Evolutionary conservation across 2,329 filamentous ascomycete genomes (phyloP).

Genomic region (Curvularia eragrostidis): DNA sequence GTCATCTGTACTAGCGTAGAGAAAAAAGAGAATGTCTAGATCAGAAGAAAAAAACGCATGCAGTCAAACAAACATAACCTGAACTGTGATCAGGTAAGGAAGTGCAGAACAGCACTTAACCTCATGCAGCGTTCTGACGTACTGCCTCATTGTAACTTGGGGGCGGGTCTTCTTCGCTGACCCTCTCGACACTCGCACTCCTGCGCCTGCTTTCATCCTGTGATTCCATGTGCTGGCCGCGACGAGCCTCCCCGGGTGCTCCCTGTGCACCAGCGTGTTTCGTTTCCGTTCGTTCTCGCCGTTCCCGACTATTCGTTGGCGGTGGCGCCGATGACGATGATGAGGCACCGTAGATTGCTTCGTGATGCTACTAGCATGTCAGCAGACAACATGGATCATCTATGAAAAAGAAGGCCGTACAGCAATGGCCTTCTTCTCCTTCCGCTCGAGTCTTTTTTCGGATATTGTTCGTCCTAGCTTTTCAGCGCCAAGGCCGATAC

Average conservation of each 20-base stretch:
- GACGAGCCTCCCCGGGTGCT: conserved; percentile 14
- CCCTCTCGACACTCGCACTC: conserved; percentile 24
- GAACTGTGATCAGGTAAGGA: neutral
- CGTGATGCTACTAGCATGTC: conserved; percentile 22
- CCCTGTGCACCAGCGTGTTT: conserved; percentile 22
- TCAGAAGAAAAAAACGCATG: neutral
- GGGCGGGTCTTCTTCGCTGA: conserved; percentile 21
- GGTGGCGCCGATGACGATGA: conserved; percentile 15
- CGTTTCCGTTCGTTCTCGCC: conserved; percentile 5
- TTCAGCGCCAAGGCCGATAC: conserved; percentile 30
- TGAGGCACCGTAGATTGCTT: conserved; percentile 21
- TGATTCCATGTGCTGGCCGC: conserved; percentile 11
- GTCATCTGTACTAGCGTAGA: neutral
- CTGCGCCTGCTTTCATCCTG: conserved; percentile 14
- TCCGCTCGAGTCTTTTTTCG: conserved; percentile 31
- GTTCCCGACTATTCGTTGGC: conserved; percentile 13
- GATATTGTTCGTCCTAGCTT: conserved; percentile 31
- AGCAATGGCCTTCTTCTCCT: conserved; percentile 32
- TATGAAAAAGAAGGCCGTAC: conserved; percentile 8
- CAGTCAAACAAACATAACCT: neutral
- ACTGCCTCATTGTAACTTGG: conserved; percentile 24
- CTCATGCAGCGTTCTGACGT: conserved; percentile 4
- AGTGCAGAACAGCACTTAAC: neutral
- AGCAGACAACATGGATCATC: neutral
- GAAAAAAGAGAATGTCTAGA: neutral